Percentiles rank a stretch among this genome's conserved stretches.
Evolutionary conservation across 805 yeast species (phyloP).

Genomic region (Candida boidinii): DNA sequence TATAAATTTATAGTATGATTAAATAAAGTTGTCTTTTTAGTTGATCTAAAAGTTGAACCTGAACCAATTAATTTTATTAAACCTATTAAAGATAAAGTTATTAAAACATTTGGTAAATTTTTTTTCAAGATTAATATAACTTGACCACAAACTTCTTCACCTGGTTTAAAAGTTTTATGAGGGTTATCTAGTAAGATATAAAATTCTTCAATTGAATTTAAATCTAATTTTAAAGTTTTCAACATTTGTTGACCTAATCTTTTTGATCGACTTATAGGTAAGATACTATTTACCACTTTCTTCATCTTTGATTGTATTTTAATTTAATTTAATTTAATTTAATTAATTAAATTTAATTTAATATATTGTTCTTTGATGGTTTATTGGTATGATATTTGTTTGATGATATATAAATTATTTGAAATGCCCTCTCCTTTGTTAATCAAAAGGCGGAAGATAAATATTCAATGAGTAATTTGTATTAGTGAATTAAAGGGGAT

Average conservation of each 20-base stretch:
- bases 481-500: no score
- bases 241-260: constrained; percentile 11
- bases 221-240: constrained; percentile 23
- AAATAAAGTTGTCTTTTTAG: constrained; percentile 41
- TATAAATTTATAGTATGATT: constrained; percentile 51
- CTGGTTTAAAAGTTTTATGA: constrained; percentile 72
- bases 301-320: constrained; percentile 26
- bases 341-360: no score
- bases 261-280: constrained; percentile 21
- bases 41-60: constrained; percentile 42
- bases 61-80: constrained; percentile 46
- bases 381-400: no score
- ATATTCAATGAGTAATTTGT: no score
- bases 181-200: constrained; percentile 67
- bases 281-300: constrained; percentile 40
- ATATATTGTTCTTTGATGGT: no score
- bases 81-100: constrained; percentile 49
- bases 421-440: no score
- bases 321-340: no score
- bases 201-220: constrained; percentile 48
- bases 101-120: constrained; percentile 43
- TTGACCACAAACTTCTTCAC: constrained; percentile 64
- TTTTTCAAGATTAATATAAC: constrained; percentile 47
- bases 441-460: no score
- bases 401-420: no score